phyloP scores from a whole-genome alignment of 257 asterid genomes.

The Solanum appendiculatum region DNA sequence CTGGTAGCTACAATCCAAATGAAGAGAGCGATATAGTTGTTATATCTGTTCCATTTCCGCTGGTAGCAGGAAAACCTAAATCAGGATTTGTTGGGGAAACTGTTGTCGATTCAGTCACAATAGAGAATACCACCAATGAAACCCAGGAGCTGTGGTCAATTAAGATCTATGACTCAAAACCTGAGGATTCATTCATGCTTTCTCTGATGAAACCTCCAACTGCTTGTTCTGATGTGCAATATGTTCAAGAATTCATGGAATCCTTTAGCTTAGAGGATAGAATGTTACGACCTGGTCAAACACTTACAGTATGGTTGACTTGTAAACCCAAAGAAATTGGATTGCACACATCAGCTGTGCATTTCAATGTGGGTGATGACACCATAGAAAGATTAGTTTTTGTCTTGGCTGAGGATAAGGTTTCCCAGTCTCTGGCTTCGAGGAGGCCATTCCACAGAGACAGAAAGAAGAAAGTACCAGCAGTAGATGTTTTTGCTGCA shows the following conservation, averaged over 20 bases:
- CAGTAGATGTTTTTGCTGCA: slow-evolving; percentile 23
- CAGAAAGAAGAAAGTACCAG: slow-evolving; percentile 41
- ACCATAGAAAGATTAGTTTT: slow-evolving; percentile 65
- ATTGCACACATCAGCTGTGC: slow-evolving; percentile 66
- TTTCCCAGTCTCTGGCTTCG: slow-evolving; percentile 60
- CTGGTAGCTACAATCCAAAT: slow-evolving; percentile 54
- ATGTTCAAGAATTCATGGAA: slow-evolving; percentile 46
- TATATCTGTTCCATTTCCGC: slow-evolving; percentile 74
- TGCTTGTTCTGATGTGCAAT: slow-evolving; percentile 40
- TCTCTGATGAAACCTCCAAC: slow-evolving; percentile 82
- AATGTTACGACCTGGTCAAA: slow-evolving; percentile 32
- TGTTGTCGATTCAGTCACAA: slow-evolving; percentile 36
- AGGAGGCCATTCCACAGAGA: slow-evolving; percentile 47
- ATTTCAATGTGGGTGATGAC: slow-evolving; percentile 63
- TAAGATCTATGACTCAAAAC: slow-evolving; percentile 76
- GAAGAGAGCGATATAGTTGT: slow-evolving; percentile 48
- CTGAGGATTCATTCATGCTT: slow-evolving; percentile 55
- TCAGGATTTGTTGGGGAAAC: slow-evolving; percentile 66
- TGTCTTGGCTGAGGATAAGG: slow-evolving; percentile 74
- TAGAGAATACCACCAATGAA: slow-evolving; percentile 42
- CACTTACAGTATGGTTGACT: slow-evolving; percentile 60
- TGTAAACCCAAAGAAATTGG: slow-evolving; percentile 95
- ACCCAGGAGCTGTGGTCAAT: slow-evolving; percentile 68
- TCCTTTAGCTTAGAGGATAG: slow-evolving; percentile 57
- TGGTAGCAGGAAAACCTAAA: slow-evolving; percentile 48